These are phyloP conservation scores for Cerrena zonata DNA, from an alignment of 1,284 basidiomycete species.

Conservation along the genomic window DNA sequence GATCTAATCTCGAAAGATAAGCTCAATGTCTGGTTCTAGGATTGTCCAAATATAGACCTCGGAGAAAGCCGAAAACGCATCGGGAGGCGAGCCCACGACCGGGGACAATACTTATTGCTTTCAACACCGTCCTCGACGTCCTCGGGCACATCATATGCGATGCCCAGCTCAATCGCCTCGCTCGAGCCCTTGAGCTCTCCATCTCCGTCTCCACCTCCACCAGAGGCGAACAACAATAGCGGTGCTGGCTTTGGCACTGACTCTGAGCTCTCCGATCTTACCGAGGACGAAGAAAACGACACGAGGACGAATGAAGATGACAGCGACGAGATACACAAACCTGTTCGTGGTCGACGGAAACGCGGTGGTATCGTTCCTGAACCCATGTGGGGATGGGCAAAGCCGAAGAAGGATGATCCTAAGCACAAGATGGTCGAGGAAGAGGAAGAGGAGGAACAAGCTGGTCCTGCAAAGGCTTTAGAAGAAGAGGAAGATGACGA, in stretches of 20 bases:
- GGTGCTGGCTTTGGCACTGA: constrained; percentile 47
- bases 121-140: constrained; percentile 6
- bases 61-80: no score
- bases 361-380: constrained; percentile 64
- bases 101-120: no score
- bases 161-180: constrained; percentile 52
- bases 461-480: constrained; percentile 51
- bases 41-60: no score
- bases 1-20: no score
- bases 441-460: constrained; percentile 46
- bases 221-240: constrained; percentile 15
- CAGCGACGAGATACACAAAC: constrained; percentile 16
- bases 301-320: constrained; percentile 17
- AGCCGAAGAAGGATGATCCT: constrained; percentile 29
- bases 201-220: constrained; percentile 40
- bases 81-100: no score
- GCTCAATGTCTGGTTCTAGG: no score
- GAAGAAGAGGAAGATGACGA: constrained; percentile 58
- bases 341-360: constrained; percentile 38
- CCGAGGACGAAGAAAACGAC: constrained; percentile 60
- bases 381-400: constrained; percentile 76
- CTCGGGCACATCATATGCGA: constrained; percentile 31
- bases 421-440: constrained; percentile 44
- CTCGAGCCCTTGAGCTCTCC: constrained; percentile 62
- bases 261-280: constrained; percentile 75